These are phyloP conservation scores for Penstemon barbatus DNA, from an alignment of 257 asterid genomes.

Conservation along the genomic window DNA sequence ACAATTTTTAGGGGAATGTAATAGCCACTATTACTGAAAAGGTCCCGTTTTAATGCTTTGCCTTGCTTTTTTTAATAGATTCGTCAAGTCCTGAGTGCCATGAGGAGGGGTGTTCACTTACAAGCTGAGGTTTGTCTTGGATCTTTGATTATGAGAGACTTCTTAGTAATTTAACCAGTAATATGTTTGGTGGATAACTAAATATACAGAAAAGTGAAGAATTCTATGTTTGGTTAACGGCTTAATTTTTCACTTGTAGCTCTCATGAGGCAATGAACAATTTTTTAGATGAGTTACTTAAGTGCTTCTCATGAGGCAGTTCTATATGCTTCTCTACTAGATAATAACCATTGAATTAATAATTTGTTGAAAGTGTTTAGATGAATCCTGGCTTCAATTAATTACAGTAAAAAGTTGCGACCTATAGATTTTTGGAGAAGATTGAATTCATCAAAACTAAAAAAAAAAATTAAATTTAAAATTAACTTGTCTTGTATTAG, in stretches of 20 bases:
- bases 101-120: slow-evolving; percentile 40
- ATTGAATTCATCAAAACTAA: background rate
- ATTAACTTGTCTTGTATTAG: background rate
- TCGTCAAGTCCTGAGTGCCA: slow-evolving; percentile 47
- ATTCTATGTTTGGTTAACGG: no score
- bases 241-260: no score
- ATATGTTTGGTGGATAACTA: background rate
- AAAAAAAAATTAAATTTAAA: background rate
- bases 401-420: no score
- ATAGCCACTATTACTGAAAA: background rate
- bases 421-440: no score
- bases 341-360: no score
- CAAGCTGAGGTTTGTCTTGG: slow-evolving; percentile 41
- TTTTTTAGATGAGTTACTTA: no score
- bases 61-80: slow-evolving; percentile 34
- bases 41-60: background rate
- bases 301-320: no score
- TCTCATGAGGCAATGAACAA: no score
- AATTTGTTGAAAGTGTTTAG: no score
- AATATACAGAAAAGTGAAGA: no score
- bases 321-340: no score
- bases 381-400: no score
- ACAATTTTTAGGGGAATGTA: background rate
- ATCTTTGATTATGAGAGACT: background rate
- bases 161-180: background rate